Percentiles rank a stretch among this genome's conserved stretches.
Evolutionary conservation across 2,329 filamentous ascomycete species (phyloP).

Genomic region (Coccinonectria pachysandricola): DNA sequence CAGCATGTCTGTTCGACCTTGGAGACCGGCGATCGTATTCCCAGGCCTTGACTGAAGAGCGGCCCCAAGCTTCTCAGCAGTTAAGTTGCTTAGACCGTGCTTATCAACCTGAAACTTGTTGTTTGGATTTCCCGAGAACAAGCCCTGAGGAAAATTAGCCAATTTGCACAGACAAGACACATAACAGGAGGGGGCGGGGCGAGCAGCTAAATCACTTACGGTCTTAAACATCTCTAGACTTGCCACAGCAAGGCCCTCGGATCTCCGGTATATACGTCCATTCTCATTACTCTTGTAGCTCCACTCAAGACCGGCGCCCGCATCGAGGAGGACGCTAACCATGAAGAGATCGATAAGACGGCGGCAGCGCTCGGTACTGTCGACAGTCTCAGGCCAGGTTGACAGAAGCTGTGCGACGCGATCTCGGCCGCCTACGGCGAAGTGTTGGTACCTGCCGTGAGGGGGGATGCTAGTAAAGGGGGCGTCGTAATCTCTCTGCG

Average conservation of each 20-base stretch:
- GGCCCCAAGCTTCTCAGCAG: slow-evolving; percentile 61
- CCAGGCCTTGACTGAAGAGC: slow-evolving; percentile 75
- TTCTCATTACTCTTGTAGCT: slow-evolving; percentile 87
- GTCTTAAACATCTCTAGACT: slow-evolving; percentile 87
- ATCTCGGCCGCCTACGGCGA: slow-evolving; percentile 68
- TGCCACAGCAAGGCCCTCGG: slow-evolving; percentile 74
- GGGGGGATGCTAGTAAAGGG: slow-evolving; percentile 60
- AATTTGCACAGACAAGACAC: background rate
- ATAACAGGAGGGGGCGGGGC: too few species aligned
- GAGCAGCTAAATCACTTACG: slow-evolving; percentile 23
- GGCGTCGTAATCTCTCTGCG: slow-evolving; percentile 44
- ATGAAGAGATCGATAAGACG: slow-evolving; percentile 70
- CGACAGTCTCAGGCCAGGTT: slow-evolving; percentile 58
- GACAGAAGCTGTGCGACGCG: slow-evolving; percentile 61
- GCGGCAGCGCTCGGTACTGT: slow-evolving; percentile 63
- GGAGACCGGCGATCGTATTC: slow-evolving; percentile 75
- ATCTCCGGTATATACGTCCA: slow-evolving; percentile 69
- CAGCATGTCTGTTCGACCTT: slow-evolving; percentile 74
- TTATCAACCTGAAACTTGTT: slow-evolving; percentile 90
- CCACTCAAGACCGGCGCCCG: slow-evolving; percentile 85
- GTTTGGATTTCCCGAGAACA: slow-evolving; percentile 72
- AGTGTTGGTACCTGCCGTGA: slow-evolving; percentile 81
- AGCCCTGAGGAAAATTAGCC: slow-evolving; percentile 38
- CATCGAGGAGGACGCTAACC: slow-evolving; percentile 71
- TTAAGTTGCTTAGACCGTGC: slow-evolving; percentile 63